Conservation (phyloP, 1,284 basidiomycete genomes). For the Hemileia vastatrix region DNA sequence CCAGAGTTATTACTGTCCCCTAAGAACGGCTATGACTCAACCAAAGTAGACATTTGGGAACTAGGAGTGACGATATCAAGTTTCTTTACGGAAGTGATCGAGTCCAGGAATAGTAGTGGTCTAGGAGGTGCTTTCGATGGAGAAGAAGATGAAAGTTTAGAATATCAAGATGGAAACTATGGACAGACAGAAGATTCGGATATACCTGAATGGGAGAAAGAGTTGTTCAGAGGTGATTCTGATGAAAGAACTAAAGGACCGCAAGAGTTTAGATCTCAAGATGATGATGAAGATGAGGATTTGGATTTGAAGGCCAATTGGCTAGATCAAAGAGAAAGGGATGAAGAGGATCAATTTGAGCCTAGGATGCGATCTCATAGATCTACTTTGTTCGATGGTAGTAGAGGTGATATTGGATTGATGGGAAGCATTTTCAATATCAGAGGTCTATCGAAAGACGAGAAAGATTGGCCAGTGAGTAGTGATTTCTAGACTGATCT, state of each 20-base stretch:
- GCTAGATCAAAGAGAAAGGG: not conserved
- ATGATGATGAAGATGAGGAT: conserved; percentile 21
- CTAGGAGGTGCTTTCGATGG: not conserved
- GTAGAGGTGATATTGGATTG: conserved; percentile 32
- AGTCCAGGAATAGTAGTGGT: not conserved
- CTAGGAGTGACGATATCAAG: conserved; percentile 27
- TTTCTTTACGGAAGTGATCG: conserved; percentile 26
- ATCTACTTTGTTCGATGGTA: conserved; percentile 31
- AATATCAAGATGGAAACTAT: not conserved
- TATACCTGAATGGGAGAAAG: not conserved
- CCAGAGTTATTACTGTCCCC: conserved; percentile 38
- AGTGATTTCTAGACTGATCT: not conserved
- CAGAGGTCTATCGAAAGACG: conserved; percentile 28
- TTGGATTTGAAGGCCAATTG: not conserved
- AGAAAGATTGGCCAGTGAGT: conserved; percentile 33
- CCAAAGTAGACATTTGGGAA: conserved; percentile 35
- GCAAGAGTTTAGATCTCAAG: not conserved
- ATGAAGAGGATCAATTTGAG: not conserved
- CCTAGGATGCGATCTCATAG: not conserved
- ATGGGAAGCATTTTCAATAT: conserved; percentile 37
- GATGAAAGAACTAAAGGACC: not conserved
- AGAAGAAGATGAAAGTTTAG: not conserved
- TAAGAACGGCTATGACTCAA: conserved; percentile 30
- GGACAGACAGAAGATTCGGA: not conserved
- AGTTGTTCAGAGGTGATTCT: not conserved